Percentiles rank a stretch among this genome's conserved stretches.
phyloP scores from a whole-genome alignment of 495 filamentous ascomycete species.

The Hypoxylon trugodes region DNA sequence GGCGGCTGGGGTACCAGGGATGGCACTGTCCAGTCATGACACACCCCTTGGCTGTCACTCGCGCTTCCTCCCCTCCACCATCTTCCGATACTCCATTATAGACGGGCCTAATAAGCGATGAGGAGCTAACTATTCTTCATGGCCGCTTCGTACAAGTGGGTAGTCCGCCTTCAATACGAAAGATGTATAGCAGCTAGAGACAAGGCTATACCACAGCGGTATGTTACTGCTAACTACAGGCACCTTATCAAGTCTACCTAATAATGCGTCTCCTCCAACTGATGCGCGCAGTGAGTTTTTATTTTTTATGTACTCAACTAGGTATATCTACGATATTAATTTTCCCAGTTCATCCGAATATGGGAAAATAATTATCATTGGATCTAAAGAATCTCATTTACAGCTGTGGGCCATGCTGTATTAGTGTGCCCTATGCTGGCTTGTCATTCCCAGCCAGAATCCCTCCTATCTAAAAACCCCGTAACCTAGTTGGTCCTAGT shows the following conservation, averaged over 20 bases:
- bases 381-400: constrained; percentile 23
- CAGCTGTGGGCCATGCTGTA: constrained; percentile 31
- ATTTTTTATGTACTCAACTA: too few relatives aligned
- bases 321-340: constrained; percentile 5
- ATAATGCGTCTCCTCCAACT: constrained; percentile 8
- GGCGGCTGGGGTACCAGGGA: constrained; percentile 35
- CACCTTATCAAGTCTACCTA: constrained; percentile 15
- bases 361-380: neutral
- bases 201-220: constrained; percentile 25
- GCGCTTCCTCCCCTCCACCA: constrained; percentile 31
- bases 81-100: constrained; percentile 19
- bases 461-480: constrained; percentile 22
- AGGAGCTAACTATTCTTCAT: constrained; percentile 9
- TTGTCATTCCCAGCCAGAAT: constrained; percentile 21
- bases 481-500: constrained; percentile 35
- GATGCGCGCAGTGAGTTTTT: constrained; percentile 1
- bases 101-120: constrained; percentile 27
- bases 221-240: constrained; percentile 21
- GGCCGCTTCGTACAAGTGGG: constrained; percentile 15
- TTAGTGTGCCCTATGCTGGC: constrained; percentile 25
- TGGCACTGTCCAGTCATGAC: constrained; percentile 29
- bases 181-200: constrained; percentile 14
- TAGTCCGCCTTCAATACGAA: constrained; percentile 3
- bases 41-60: constrained; percentile 28
- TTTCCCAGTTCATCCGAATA: constrained; percentile 5